Conservation (phyloP, 2,329 filamentous ascomycete species). For the Microdochium paspali region DNA sequence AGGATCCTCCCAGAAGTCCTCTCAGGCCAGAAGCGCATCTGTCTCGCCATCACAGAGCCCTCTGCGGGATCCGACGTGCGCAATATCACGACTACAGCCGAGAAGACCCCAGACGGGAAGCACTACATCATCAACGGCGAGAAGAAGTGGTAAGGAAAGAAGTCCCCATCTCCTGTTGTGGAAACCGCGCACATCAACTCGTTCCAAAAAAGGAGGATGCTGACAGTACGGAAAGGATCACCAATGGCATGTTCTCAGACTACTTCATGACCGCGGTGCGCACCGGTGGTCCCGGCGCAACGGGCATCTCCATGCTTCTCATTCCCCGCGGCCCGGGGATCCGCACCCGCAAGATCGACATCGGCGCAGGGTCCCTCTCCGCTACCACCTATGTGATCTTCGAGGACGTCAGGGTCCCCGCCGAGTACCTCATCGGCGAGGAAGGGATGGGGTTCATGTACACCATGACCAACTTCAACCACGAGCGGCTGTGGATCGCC, state of each 20-base stretch:
- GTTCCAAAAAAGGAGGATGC: too few relatives aligned
- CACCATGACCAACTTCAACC: slow-evolving; percentile 31
- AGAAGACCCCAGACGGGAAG: slow-evolving; percentile 4
- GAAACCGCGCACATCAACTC: too few relatives aligned
- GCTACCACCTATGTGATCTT: slow-evolving; percentile 44
- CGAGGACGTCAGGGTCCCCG: slow-evolving; percentile 41
- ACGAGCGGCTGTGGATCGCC: slow-evolving; percentile 44
- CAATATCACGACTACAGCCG: slow-evolving; percentile 7
- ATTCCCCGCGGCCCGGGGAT: slow-evolving; percentile 39
- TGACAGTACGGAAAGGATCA: slow-evolving; percentile 34
- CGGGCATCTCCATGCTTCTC: slow-evolving; percentile 42
- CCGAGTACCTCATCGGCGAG: slow-evolving; percentile 36
- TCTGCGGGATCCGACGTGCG: slow-evolving; percentile 10
- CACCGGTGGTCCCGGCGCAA: slow-evolving; percentile 37
- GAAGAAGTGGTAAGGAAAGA: slow-evolving; percentile 38
- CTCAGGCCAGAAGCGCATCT: slow-evolving; percentile 21
- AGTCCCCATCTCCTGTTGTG: too few relatives aligned
- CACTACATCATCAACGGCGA: slow-evolving; percentile 49
- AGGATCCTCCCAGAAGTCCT: slow-evolving; percentile 21
- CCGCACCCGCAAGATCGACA: slow-evolving; percentile 40
- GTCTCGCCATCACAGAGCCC: slow-evolving; percentile 10
- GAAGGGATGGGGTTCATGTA: slow-evolving; percentile 39
- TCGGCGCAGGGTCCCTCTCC: slow-evolving; percentile 52
- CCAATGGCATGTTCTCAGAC: slow-evolving; percentile 43
- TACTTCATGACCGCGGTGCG: slow-evolving; percentile 34